Evolutionary conservation across 1,284 basidiomycete genomes (phyloP), one percentile per base, ranked within the genome.

Genomic region (Sanguinoderma infundibulare): DNA sequence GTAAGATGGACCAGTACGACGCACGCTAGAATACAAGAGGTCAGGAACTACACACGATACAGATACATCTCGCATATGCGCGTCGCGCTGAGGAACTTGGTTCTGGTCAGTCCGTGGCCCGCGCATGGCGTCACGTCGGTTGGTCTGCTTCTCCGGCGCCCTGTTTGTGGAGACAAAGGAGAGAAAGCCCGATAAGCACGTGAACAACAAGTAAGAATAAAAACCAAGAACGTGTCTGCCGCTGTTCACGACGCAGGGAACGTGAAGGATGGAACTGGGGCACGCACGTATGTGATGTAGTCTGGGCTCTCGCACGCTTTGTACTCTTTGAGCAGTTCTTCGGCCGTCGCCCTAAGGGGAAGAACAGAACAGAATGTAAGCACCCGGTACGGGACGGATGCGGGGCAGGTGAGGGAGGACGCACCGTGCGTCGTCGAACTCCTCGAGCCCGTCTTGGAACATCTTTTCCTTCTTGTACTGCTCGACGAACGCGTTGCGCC

Each of bases 401-500:
- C 20, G 17, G 20, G 20, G 39, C 42, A 36, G 6, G 26, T 17
- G 34, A 10, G 28, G 10, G n/a, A 53, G 5, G n/a, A 67, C 80
- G 55, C 70, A 92, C 93, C 93, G 84, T 24, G 96, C 92, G 77
- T 97, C 95, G 71, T 98, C 95, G 77, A 98, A 98, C 77, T 98
- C 95, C 67, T 95, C 94, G 64, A 98, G 77, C 3, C 90, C 89
- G 72, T 96, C 91, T 75, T 92, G 89, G 73, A 98, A 98, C 81
- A 96, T 91, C 73, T 91, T 90, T 76, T 98, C 96, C 73, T 96
- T 96, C 81, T 97, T 98, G 81, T 99, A 99, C 75, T 96, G 94
- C 61, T 98, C 96, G 77, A 99, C 76, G 77, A 98, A 99, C 1
- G 97, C 98, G 72, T 98, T 98, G 52, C 95, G 85, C 76, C 91